Evolutionary conservation across 1,139 yeast species (phyloP), one percentile per base, ranked within the genome.

Genomic region (Zygosaccharomyces sapae): DNA sequence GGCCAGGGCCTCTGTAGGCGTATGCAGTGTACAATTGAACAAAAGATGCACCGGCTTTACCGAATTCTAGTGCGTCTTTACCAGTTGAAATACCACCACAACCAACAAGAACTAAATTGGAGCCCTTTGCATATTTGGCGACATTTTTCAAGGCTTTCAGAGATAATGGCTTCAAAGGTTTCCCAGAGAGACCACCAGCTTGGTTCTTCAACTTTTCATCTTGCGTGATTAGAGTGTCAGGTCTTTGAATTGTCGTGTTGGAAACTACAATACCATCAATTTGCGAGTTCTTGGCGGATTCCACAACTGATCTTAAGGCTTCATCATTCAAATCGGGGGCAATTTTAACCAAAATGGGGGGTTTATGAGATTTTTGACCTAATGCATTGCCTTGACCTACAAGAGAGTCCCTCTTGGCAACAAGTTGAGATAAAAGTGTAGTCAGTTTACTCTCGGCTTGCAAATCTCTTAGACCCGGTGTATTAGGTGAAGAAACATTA

Each of bases 401-500:
- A 16, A 79, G 68, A 0, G 62, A 53, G 53, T 83, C 70, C 65
- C 89, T 75, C 61, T 81, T 83, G 1, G 68, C 62, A 6, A 83
- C 84, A 38, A 84, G 86, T n/a, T 81, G 72, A 2, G 77, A 70
- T 56, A 90, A 73, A 56, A 90, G 71, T 36, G 74, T 73, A 6
- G 88, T 79, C 50, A 90, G 75, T 63, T 84, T 86, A 52, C 74
- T 75, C 59, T 87, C 96, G 51, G 72, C 78, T 70, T 90, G 98
- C 55, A 90, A 75, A 56, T 83, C 88, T 61, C 97, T 79, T 55
- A 90, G 75, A 1, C 97, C 97, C 1, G 97, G 97, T 1, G 97
- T 92, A 64, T 90, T 90, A 51, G 98, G 98, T 42, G 95, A 86
- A 0, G 96, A 88, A n/a, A 90, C 96, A 61, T 90, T 90, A 54